A percentile compares a stretch with the other conserved stretches of the same genome.
These are phyloP conservation scores for Arabidopsis suecica DNA, from an alignment of 345 rosid species.

Conservation along the genomic window DNA sequence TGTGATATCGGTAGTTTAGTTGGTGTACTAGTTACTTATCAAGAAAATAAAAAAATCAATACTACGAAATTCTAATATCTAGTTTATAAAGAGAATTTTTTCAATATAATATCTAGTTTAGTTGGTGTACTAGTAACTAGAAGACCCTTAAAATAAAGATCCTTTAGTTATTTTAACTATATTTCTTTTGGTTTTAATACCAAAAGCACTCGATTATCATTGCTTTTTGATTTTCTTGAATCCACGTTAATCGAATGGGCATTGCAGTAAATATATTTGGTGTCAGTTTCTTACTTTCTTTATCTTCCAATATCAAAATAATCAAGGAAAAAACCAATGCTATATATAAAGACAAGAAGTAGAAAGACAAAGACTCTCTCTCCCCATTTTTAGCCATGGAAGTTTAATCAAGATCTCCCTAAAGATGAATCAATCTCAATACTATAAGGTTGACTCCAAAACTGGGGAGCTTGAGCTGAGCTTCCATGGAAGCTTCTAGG, in stretches of 20 bases:
- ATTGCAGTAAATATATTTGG: not conserved
- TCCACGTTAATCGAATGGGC: not conserved
- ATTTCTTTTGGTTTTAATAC: not conserved
- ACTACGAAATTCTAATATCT: too few relatives aligned
- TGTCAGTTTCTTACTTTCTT: not conserved
- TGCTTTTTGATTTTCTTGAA: not conserved
- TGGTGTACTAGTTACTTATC: too few relatives aligned
- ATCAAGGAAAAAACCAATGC: not conserved
- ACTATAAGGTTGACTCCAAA: constrained; percentile 11
- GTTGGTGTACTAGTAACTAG: not conserved
- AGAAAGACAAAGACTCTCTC: constrained; percentile 29
- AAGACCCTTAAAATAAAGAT: not conserved
- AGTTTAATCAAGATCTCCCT: constrained; percentile 26
- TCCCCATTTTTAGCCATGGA: constrained; percentile 25
- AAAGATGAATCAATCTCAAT: constrained; percentile 17
- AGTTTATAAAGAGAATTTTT: too few relatives aligned
- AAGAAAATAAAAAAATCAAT: too few relatives aligned
- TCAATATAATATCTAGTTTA: too few relatives aligned
- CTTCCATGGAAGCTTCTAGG: constrained; percentile 36
- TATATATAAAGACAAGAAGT: constrained; percentile 21
- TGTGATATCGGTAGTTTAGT: too few relatives aligned
- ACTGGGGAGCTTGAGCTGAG: constrained; percentile 16
- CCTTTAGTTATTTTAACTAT: not conserved
- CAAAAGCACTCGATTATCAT: not conserved
- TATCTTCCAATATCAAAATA: constrained; percentile 1